Base-by-base conservation (phyloP, 2,329 filamentous ascomycete genomes). In the Neofusicoccum umdonicola region DNA sequence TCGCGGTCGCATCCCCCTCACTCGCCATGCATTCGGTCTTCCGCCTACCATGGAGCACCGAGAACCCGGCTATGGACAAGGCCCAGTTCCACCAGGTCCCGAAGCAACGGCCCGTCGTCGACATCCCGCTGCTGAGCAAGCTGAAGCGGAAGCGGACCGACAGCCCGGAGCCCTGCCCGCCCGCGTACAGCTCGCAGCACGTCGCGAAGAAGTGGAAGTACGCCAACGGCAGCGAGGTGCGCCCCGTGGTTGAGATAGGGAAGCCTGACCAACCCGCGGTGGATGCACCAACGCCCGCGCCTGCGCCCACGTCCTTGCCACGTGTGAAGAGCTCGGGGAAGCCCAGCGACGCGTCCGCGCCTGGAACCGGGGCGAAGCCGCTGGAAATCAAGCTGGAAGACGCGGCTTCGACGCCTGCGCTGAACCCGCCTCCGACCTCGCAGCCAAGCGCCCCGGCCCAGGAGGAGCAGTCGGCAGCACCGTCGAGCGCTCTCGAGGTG, bases 101-200 rank as follows among this genome's bases (percentile, higher is more conserved):
- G 75, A 78, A 76, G 71, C 74, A 73, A 58, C 72, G 78, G 68
- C 79, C 80, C 17, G 76, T 80, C 64, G 75, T 81, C 70, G 80
- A 81, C 65, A 79, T 83, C 64, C 76, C 80, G 44, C 73, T 78
- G 69, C 73, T 81, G 69, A 81, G 80, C 68, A 82, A 82, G 70
- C 76, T 86, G 71, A 88, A 88, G 80, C 83, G 86, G 67, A 88
- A 87, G 75, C 80, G 82, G 63, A 81, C 81, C 37, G 80, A 81
- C 67, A 85, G 82, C 68, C 76, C 78, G 50, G 81, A 82, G 69
- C 73, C 71, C 22, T 68, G 68, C 42, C 68, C 71, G 35, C 74
- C 72, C 17, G 74, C 72, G 22, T 63, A 63, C 17, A 39, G 12
- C 12, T 27, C 56, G 56, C 50, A 42, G 61, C 61, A 63, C 35